These are phyloP conservation scores for Mycena filopes DNA, from an alignment of 768 basidiomycete genomes.

Conservation along the genomic window DNA sequence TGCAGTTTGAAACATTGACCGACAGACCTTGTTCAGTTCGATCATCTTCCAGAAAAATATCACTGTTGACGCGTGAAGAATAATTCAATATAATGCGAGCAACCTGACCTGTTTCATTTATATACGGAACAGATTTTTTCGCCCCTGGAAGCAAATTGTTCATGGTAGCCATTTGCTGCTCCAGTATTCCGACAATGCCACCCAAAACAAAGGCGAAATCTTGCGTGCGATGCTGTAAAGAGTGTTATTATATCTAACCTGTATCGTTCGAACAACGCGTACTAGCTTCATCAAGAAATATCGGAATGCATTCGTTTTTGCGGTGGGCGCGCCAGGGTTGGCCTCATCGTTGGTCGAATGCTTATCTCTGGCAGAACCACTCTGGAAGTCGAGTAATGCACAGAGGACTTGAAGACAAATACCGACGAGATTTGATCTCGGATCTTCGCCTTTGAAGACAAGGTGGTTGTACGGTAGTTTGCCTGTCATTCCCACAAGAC, in stretches of 20 bases:
- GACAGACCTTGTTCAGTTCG: conserved; percentile 87
- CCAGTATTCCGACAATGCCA: conserved; percentile 74
- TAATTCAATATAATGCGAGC: background rate
- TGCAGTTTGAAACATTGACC: background rate
- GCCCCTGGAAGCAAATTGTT: conserved; percentile 87
- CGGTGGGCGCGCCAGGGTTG: conserved; percentile 59
- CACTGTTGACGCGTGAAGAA: conserved; percentile 52
- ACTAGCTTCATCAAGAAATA: conserved; percentile 94
- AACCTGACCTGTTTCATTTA: conserved; percentile 78
- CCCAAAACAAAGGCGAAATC: conserved; percentile 89
- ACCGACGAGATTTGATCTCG: conserved; percentile 75
- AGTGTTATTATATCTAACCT: conserved; percentile 20
- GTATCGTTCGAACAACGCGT: conserved; percentile 15
- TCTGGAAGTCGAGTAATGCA: conserved; percentile 83
- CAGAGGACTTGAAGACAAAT: conserved; percentile 83
- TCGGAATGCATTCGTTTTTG: conserved; percentile 87
- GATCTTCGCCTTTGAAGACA: conserved; percentile 90
- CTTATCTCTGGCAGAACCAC: conserved; percentile 74
- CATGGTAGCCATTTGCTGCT: conserved; percentile 79
- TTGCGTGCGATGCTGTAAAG: conserved; percentile 81
- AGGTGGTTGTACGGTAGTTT: conserved; percentile 91
- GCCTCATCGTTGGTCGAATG: conserved; percentile 54
- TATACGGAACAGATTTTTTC: conserved; percentile 82
- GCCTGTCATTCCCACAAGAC: conserved; percentile 76
- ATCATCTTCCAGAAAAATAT: conserved; percentile 91